Base-by-base conservation (phyloP, 345 rosid species). In the Salix exigua region DNA sequence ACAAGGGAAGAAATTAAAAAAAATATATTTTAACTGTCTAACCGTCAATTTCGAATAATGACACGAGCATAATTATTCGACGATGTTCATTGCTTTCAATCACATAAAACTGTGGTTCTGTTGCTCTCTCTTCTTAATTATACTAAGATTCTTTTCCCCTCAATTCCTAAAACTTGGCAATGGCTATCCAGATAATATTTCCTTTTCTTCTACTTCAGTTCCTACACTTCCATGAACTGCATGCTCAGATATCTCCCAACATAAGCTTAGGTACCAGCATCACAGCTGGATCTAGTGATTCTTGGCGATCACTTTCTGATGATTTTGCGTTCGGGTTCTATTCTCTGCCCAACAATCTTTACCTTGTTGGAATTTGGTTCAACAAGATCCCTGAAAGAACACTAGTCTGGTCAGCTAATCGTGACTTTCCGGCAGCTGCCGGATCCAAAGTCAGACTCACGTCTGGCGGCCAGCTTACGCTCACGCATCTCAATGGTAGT, bases 291-390 rank as follows among this genome's bases (percentile, higher is more conserved):
- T 64, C 74, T 28, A 30, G 66, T 68, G 19, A 0, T 68, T 62
- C 80, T 25, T 83, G 85, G 82, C 76, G 31, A 51, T 83, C 85
- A 8, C 65, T 38, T 17, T 76, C 78, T n/a, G 78, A 71, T 53
- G 82, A 79, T 70, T 83, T 76, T 40, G 79, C 81, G 10, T 78
- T 82, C 6, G 81, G 81, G 8, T 78, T 82, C 55, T 78, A 74
- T 40, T 18, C 74, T 7, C 7, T 74, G 46, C 26, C 33, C 23
- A 30, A 62, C 18, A 65, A 76, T 40, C 79, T 75, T 48, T 78
- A 78, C 73, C 81, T 82, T 26, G 46, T 61, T 1, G 84, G 76
- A 9, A 66, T 82, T 42, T 82, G 82, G 84, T 75, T 74, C 3
- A 68, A 78, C 19, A 78, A 72, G 46, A 74, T 74, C 62, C 73